These are phyloP conservation scores for Eutrema salsugineum DNA, from an alignment of 441 rosid species.

Conservation along the genomic window DNA sequence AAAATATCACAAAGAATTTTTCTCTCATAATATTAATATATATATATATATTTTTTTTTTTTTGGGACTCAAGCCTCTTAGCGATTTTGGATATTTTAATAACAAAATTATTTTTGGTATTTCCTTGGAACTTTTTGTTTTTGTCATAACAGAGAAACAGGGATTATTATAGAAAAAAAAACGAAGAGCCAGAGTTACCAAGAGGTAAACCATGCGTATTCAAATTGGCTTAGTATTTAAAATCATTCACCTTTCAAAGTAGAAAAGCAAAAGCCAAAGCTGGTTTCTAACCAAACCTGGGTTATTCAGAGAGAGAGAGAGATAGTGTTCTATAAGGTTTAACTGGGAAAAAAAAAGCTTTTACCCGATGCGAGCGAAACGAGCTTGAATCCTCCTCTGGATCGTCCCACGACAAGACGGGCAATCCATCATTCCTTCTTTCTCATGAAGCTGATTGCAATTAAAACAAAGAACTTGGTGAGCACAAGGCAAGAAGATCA, in stretches of 20 bases:
- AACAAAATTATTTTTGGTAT: background rate
- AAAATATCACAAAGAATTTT: no score
- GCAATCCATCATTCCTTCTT: slow-evolving; percentile 89
- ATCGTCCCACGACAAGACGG: slow-evolving; percentile 87
- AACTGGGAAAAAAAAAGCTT: background rate
- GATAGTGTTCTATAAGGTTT: slow-evolving; percentile 6
- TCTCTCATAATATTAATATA: no score
- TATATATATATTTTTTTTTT: no score
- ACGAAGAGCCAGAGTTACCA: background rate
- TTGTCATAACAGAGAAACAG: no score
- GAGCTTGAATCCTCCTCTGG: slow-evolving; percentile 59
- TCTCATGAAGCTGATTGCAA: slow-evolving; percentile 83
- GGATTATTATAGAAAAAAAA: background rate
- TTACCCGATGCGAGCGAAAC: slow-evolving; percentile 23
- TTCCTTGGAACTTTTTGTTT: background rate
- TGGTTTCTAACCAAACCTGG: slow-evolving; percentile 14
- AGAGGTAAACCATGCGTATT: background rate
- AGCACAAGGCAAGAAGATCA: slow-evolving; percentile 83
- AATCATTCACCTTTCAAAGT: background rate
- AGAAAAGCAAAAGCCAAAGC: slow-evolving; percentile 5
- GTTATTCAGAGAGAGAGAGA: slow-evolving; percentile 8
- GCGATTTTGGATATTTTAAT: background rate
- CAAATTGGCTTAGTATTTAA: slow-evolving; percentile 4
- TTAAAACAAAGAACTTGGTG: slow-evolving; percentile 77
- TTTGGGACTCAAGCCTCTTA: no score